Evolutionary conservation across 805 yeast genomes (phyloP).

Genomic region (Teunomyces tritomae): DNA sequence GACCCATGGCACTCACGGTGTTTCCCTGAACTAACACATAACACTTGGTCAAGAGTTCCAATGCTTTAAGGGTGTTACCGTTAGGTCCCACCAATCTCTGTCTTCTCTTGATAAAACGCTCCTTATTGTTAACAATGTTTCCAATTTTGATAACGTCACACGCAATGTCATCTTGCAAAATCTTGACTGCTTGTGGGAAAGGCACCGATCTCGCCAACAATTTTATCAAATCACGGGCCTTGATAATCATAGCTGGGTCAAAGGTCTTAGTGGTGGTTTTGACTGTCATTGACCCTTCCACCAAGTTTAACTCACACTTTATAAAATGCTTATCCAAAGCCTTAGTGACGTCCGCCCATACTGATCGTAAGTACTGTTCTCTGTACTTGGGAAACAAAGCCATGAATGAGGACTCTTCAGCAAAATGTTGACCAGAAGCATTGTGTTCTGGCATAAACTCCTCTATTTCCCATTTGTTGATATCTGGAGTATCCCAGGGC

Average conservation of each 20-base stretch:
- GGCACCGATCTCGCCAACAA: constrained; percentile 95
- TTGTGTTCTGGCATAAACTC: constrained; percentile 90
- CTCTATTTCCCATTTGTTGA: constrained; percentile 88
- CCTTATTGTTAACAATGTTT: constrained; percentile 82
- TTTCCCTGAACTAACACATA: constrained; percentile 96
- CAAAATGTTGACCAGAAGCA: constrained; percentile 78
- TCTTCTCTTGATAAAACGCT: constrained; percentile 90
- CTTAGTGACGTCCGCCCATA: constrained; percentile 92
- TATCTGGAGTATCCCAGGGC: constrained; percentile 96
- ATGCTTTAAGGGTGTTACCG: constrained; percentile 93
- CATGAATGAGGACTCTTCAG: constrained; percentile 95
- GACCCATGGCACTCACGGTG: constrained; percentile 97
- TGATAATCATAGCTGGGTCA: constrained; percentile 91
- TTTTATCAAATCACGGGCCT: constrained; percentile 93
- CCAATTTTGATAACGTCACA: constrained; percentile 97
- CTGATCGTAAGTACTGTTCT: constrained; percentile 80
- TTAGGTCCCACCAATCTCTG: constrained; percentile 96
- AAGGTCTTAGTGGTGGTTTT: constrained; percentile 92
- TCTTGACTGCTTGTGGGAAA: constrained; percentile 91
- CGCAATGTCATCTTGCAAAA: constrained; percentile 86
- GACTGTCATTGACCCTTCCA: constrained; percentile 97
- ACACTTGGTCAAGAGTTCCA: constrained; percentile 92
- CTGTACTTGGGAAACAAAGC: constrained; percentile 95
- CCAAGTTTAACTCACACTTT: constrained; percentile 82
- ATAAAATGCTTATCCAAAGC: constrained; percentile 71